Evolutionary conservation across 139 green algal species (phyloP), one percentile per base, ranked within the genome.

Genomic region (Tetraselmis chui): DNA sequence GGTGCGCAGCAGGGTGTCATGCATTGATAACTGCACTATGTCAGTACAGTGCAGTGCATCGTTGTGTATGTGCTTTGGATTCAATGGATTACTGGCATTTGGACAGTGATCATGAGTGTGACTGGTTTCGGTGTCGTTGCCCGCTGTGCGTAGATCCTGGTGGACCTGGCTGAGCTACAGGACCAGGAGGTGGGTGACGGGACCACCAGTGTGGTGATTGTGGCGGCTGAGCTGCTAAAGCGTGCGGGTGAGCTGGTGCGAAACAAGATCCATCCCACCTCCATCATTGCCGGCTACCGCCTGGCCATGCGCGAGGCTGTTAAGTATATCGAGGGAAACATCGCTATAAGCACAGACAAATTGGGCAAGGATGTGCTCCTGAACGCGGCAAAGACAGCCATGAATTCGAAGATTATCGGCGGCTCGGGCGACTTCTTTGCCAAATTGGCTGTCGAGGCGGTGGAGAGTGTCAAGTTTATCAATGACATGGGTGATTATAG

Each of bases 111-210:
- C n/a, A n/a, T n/a, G n/a, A n/a, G n/a, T n/a, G n/a, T n/a, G n/a
- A n/a, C n/a, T n/a, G n/a, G n/a, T n/a, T n/a, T n/a, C n/a, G n/a
- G n/a, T n/a, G n/a, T n/a, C n/a, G n/a, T n/a, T n/a, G 45, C 77
- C 77, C 30, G 2, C 28, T 79, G 32, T 0, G 75, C 5, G 27
- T 90, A 98, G 95, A 98, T 99, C 75, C 88, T 99, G n/a, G 97
- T 99, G 18, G 97, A 99, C 84, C 93, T 99, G 26, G 96, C 97
- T 0, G 95, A 99, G 78, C 89, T 99, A 75, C 97, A 99, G 84
- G 97, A 99, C 86, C 81, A 91, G n/a, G 97, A 99, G 86, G 97
- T 99, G 29, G 97, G 97, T 5, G 97, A 99, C 81, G 97, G 97
- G 79, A 99, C 97, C 67, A 99, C 97, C 1, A 95, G 88, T 0